Evolutionary conservation across 2,329 filamentous ascomycete species (phyloP), one percentile per base, ranked within the genome.

Genomic region (Phialemoniopsis sp.): DNA sequence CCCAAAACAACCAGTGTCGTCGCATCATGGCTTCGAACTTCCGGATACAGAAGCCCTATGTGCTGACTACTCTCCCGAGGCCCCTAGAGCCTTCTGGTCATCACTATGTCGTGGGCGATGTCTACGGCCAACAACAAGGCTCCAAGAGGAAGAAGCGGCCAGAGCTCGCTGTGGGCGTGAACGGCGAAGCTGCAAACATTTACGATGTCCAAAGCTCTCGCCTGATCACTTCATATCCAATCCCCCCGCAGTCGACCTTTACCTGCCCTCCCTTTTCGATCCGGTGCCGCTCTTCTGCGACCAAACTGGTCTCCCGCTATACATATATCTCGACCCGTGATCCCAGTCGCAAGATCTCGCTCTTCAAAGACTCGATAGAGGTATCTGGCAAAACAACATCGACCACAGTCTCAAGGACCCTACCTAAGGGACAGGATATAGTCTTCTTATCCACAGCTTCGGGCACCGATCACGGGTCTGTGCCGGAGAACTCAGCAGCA

Each of bases 161-260:
- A 9, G 80, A 85, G 53, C 56, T 85, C 35, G 74, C 72, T 9
- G 76, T 84, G 19, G 80, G 80, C 15, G 72, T 63, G 51, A 78
- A 85, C 56, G 80, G 80, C 44, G 80, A 84, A 54, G 75, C 78
- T 4, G 66, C 80, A 3, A 83, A 80, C 48, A 72, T 85, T 32
- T 85, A 85, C 51, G 78, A 84, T 68, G 78, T 19, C 5, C 46
- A 85, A 80, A 68, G 83, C 34, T 76, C 79, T 6, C 70, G 75
- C 44, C 64, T 83, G 45, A 71, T 84, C 50, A 83, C 80, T 7
- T 84, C 80, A 3, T 84, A 84, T 55, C 79, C 80, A 16, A 73
- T 85, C 44, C 76, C 80, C 18, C 81, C 80, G 2, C 78, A 82
- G 56, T 74, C 80, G 38, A 70, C 68, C 37, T 81, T 85, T 55